A percentile compares a stretch with the other conserved stretches of the same genome.
These are phyloP conservation scores for Aethionema arabicum DNA, from an alignment of 345 rosid genomes.

Conservation along the genomic window DNA sequence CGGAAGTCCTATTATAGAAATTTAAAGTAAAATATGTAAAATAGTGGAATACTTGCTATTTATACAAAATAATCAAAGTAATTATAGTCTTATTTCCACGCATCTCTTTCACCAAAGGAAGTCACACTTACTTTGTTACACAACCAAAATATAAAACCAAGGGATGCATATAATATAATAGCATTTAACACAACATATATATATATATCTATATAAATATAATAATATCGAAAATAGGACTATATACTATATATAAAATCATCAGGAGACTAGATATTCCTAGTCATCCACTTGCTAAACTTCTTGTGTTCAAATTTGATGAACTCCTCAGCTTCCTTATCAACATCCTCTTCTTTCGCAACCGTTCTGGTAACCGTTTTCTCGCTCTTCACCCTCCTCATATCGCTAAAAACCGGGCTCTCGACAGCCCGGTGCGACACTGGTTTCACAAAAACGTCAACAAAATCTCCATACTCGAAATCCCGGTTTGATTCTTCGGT, in stretches of 20 bases:
- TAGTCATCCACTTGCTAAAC: conserved; percentile 41
- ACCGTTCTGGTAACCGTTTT: conserved; percentile 12
- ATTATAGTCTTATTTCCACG: conserved; percentile 17
- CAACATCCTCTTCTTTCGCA: conserved; percentile 38
- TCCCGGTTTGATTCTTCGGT: conserved; percentile 26
- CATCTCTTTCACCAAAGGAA: conserved; percentile 8
- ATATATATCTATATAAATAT: background rate
- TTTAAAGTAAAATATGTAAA: too few relatives aligned
- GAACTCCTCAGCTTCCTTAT: conserved; percentile 64
- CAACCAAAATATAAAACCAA: background rate
- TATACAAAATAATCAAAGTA: too few relatives aligned
- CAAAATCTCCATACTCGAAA: conserved; percentile 8
- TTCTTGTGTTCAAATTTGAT: conserved; percentile 55
- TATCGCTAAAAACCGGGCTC: background rate
- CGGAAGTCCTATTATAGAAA: too few relatives aligned
- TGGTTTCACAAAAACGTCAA: background rate
- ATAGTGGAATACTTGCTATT: too few relatives aligned
- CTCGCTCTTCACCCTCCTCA: conserved; percentile 30
- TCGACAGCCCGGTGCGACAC: background rate
- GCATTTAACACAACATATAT: conserved; percentile 14
- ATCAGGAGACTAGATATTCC: conserved; percentile 9
- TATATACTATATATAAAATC: background rate
- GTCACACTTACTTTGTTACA: conserved; percentile 25
- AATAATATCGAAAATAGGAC: too few relatives aligned
- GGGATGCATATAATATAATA: conserved; percentile 14